These are phyloP conservation scores for Fusarium albosuccineum DNA, from an alignment of 2,329 filamentous ascomycete genomes.

Conservation along the genomic window DNA sequence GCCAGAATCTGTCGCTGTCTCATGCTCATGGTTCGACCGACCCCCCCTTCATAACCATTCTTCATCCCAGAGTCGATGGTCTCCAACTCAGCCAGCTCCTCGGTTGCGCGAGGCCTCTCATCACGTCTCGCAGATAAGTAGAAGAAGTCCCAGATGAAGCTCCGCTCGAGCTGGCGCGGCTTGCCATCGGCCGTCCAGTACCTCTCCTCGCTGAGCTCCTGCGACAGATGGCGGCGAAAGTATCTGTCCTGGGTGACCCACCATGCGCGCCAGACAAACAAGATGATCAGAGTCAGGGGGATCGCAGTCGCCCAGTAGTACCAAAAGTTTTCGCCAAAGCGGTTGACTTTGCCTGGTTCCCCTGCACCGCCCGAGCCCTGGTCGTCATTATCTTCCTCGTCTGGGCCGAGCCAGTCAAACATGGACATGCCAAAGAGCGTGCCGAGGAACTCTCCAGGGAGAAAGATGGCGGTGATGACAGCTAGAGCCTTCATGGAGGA, in stretches of 20 bases:
- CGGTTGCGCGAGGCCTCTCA: slow-evolving; percentile 39
- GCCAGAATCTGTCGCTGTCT: slow-evolving; percentile 43
- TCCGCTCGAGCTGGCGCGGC: slow-evolving; percentile 57
- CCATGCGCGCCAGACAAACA: slow-evolving; percentile 60
- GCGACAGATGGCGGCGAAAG: slow-evolving; percentile 59
- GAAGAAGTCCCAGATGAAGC: slow-evolving; percentile 60
- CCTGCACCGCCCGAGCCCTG: not conserved
- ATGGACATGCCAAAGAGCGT: slow-evolving; percentile 62
- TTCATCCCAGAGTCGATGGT: slow-evolving; percentile 36
- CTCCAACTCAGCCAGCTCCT: slow-evolving; percentile 39
- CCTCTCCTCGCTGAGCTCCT: slow-evolving; percentile 61
- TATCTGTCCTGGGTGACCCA: slow-evolving; percentile 62
- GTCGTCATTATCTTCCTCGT: slow-evolving; percentile 47
- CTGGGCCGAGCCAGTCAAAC: slow-evolving; percentile 59
- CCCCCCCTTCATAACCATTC: slow-evolving; percentile 14
- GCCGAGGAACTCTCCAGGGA: slow-evolving; percentile 61
- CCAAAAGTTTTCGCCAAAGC: slow-evolving; percentile 59
- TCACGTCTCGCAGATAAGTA: slow-evolving; percentile 54
- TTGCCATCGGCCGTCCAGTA: slow-evolving; percentile 62
- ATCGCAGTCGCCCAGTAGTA: slow-evolving; percentile 61
- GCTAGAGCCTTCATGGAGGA: slow-evolving; percentile 63
- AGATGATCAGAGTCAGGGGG: slow-evolving; percentile 58
- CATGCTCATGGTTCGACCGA: slow-evolving; percentile 22
- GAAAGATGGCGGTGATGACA: slow-evolving; percentile 62
- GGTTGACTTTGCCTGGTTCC: slow-evolving; percentile 28